These are phyloP conservation scores for Acer campestre DNA, from an alignment of 345 rosid species.

Conservation along the genomic window DNA sequence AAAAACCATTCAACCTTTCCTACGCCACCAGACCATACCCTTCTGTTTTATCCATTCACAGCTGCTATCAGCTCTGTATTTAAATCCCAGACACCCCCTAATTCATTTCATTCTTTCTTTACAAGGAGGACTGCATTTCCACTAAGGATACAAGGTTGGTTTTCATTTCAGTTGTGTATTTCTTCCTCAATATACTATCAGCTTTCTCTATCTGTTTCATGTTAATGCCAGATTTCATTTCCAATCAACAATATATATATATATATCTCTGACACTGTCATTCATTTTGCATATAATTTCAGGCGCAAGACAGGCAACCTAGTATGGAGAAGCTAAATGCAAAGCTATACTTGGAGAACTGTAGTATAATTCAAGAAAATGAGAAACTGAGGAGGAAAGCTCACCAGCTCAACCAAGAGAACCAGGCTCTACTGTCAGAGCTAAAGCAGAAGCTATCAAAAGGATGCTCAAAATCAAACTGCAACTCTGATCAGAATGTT, in stretches of 20 bases:
- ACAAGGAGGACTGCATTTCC: no score
- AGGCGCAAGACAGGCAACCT: constrained; percentile 6
- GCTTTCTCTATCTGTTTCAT: no score
- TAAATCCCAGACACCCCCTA: no score
- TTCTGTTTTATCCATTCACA: no score
- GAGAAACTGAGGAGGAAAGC: constrained; percentile 52
- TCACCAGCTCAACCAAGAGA: constrained; percentile 50
- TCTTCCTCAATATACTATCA: no score
- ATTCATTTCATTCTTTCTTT: no score
- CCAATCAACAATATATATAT: no score
- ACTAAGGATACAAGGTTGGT: no score
- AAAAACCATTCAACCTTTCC: not conserved
- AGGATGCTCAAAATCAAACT: constrained; percentile 14
- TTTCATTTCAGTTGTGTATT: no score
- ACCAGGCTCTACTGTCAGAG: constrained; percentile 41
- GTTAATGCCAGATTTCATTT: no score
- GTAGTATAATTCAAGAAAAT: constrained; percentile 45
- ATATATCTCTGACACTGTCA: no score
- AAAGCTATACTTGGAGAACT: constrained; percentile 48
- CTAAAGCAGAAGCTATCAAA: constrained; percentile 39
- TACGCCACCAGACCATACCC: not conserved
- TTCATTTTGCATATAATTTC: constrained; percentile 16
- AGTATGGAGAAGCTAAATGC: constrained; percentile 52
- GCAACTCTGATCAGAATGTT: constrained; percentile 7
- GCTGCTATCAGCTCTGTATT: no score